Percentiles rank a stretch among this genome's conserved stretches.
Conservation (phyloP, 371 early-diverging fungal species). For the Cokeromyces recurvatus region DNA sequence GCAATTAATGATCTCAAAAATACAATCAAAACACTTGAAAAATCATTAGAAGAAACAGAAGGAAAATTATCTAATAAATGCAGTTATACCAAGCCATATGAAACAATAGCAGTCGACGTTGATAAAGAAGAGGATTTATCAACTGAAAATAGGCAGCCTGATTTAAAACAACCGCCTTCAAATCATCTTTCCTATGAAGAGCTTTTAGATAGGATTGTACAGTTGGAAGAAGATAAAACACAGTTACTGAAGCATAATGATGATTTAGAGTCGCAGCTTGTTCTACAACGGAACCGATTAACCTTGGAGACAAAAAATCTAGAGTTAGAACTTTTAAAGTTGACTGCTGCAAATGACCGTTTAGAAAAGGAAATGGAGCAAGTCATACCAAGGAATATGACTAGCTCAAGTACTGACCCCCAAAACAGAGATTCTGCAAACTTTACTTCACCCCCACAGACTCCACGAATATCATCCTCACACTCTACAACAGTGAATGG, state of each 20-base stretch:
- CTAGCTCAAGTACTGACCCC: not conserved
- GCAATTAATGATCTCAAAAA: constrained; percentile 5
- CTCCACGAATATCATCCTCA: constrained; percentile 30
- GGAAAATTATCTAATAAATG: not conserved
- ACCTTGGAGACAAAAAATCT: constrained; percentile 37
- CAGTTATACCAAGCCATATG: not conserved
- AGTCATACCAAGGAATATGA: constrained; percentile 32
- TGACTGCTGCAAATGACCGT: constrained; percentile 44
- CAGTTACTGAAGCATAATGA: constrained; percentile 30
- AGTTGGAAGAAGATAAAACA: constrained; percentile 33
- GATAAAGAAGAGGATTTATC: not conserved
- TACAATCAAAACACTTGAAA: constrained; percentile 2
- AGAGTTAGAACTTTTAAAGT: constrained; percentile 38
- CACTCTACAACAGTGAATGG: constrained; percentile 5
- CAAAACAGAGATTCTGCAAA: constrained; percentile 18
- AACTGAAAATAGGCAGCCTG: not conserved
- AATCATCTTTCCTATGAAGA: constrained; percentile 5
- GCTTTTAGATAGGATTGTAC: constrained; percentile 17
- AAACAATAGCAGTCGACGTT: not conserved
- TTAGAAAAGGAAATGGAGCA: constrained; percentile 49
- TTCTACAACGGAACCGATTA: constrained; percentile 31
- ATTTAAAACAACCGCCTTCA: not conserved
- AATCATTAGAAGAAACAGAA: constrained; percentile 2
- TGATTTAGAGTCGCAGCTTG: constrained; percentile 38
- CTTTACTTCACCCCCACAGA: constrained; percentile 38